Evolutionary conservation across 345 rosid species (phyloP).

Genomic region (Aquilaria malaccensis): DNA sequence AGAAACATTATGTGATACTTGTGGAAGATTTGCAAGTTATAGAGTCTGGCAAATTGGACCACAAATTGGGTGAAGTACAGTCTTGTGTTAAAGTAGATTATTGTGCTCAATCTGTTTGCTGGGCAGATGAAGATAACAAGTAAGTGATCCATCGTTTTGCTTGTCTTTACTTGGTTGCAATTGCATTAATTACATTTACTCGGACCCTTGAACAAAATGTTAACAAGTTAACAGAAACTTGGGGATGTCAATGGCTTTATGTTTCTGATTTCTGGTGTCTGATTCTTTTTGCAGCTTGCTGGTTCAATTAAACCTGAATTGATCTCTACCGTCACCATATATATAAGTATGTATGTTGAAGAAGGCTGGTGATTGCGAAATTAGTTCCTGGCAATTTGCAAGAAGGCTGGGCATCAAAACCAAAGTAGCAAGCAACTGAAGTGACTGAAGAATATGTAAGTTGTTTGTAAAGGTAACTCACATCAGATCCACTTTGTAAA

Average conservation of each 20-base stretch:
- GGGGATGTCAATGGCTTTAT: not conserved
- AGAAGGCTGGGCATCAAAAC: constrained; percentile 6
- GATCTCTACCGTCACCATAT: constrained; percentile 10
- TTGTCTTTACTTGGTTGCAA: not conserved
- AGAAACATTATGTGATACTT: constrained; percentile 49
- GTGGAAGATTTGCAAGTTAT: constrained; percentile 58
- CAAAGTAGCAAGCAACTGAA: not conserved
- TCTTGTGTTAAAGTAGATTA: constrained; percentile 36
- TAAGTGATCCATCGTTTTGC: constrained; percentile 14
- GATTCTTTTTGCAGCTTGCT: constrained; percentile 28
- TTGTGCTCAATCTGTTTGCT: constrained; percentile 24
- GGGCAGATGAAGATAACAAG: constrained; percentile 58
- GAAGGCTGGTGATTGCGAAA: constrained; percentile 1
- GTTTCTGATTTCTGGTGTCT: constrained; percentile 4
- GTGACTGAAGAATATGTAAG: too few relatives aligned
- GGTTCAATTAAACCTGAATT: constrained; percentile 35
- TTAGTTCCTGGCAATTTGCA: not conserved
- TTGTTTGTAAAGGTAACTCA: too few relatives aligned
- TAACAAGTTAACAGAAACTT: not conserved
- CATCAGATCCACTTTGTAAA: too few relatives aligned
- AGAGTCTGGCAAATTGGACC: constrained; percentile 55
- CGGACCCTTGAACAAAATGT: not conserved
- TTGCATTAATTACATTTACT: not conserved
- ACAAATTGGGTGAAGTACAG: constrained; percentile 26
- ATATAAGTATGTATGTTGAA: constrained; percentile 3